Percentiles rank a stretch among this genome's conserved stretches.
These are phyloP conservation scores for Dictyophora rubrovolvata DNA, from an alignment of 768 basidiomycete species.

Conservation along the genomic window DNA sequence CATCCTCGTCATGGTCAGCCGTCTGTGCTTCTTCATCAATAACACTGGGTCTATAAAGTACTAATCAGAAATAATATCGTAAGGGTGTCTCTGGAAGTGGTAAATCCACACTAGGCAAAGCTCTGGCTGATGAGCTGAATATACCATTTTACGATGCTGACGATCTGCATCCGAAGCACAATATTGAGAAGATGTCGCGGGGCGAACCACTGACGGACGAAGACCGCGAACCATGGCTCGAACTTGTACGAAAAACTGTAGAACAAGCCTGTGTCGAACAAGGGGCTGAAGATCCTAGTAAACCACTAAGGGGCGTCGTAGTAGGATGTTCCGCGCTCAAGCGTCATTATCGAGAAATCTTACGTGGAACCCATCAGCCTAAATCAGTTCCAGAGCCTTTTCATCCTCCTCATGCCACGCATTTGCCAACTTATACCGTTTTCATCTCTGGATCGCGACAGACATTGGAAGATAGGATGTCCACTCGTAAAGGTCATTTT, in stretches of 20 bases:
- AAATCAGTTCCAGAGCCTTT: slow-evolving; percentile 16
- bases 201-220: slow-evolving; percentile 69
- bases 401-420: slow-evolving; percentile 17
- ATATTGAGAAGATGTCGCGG: slow-evolving; percentile 79
- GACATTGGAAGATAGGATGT: slow-evolving; percentile 54
- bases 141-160: slow-evolving; percentile 85
- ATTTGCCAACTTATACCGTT: slow-evolving; percentile 65
- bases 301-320: slow-evolving; percentile 44
- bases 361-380: slow-evolving; percentile 44
- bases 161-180: slow-evolving; percentile 69
- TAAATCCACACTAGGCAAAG: slow-evolving; percentile 58
- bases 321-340: slow-evolving; percentile 84
- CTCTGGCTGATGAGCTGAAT: slow-evolving; percentile 48
- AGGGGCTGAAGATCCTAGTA: slow-evolving; percentile 12
- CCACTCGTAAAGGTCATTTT: slow-evolving; percentile 58
- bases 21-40: background rate
- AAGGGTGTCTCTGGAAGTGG: slow-evolving; percentile 66
- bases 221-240: slow-evolving; percentile 84
- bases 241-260: slow-evolving; percentile 54
- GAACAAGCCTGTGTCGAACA: slow-evolving; percentile 30
- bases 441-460: slow-evolving; percentile 57
- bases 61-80: slow-evolving; percentile 16
- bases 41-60: background rate
- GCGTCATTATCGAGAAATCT: slow-evolving; percentile 66
- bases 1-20: slow-evolving; percentile 44